Evolutionary conservation across 176 grass and related monocot genomes (phyloP).

Genomic region (Eleusine coracana): DNA sequence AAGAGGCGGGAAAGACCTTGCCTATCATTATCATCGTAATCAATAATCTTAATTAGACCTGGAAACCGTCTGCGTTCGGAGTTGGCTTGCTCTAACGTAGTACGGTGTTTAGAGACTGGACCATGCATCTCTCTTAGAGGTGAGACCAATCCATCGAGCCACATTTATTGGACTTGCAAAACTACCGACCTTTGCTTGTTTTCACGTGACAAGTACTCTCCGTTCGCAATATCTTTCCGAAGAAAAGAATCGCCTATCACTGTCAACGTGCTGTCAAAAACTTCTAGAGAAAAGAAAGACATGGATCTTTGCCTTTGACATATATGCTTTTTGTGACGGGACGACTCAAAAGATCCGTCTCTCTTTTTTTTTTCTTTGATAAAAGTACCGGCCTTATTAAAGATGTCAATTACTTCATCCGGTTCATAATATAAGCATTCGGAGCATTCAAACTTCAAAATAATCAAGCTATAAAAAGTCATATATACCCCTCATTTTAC

Average conservation of each 20-base stretch:
- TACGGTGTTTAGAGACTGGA: slow-evolving; percentile 13
- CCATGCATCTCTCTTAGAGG: not conserved
- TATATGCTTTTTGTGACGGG: not conserved
- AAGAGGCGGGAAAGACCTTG: slow-evolving; percentile 15
- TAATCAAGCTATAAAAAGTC: too few species aligned
- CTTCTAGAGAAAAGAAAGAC: slow-evolving; percentile 27
- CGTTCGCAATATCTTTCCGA: not conserved
- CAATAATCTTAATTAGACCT: not conserved
- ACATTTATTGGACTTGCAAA: slow-evolving; percentile 46
- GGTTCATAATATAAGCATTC: too few species aligned
- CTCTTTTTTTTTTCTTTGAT: not conserved
- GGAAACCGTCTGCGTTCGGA: not conserved
- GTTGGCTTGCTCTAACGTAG: not conserved
- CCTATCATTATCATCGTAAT: slow-evolving; percentile 13
- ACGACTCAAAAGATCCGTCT: not conserved
- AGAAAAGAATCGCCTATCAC: not conserved
- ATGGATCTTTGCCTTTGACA: not conserved
- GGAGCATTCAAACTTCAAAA: too few species aligned
- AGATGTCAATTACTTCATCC: not conserved
- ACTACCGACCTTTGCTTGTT: not conserved
- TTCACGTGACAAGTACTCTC: slow-evolving; percentile 26
- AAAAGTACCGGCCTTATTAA: not conserved
- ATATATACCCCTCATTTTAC: too few species aligned
- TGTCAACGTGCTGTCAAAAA: slow-evolving; percentile 3
- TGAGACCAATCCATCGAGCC: not conserved